These are phyloP conservation scores for Daucus carota DNA, from an alignment of 129 eudicot genomes.

Conservation along the genomic window DH1_v3.0 NC_030383.2:10726501-10727000, in stretches of 20 bases:
- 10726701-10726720: conserved; percentile 61
- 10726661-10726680: conserved; percentile 28
- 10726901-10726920: conserved; percentile 8
- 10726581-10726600: conserved; percentile 56
- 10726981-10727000: not conserved
- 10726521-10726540: conserved; percentile 78
- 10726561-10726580: conserved; percentile 62
- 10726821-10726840: conserved; percentile 2
- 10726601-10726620: conserved; percentile 8
- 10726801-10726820: conserved; percentile 15
- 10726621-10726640: conserved; percentile 10
- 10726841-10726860: conserved; percentile 10
- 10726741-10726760: conserved; percentile 29
- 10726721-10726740: conserved; percentile 36
- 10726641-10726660: conserved; percentile 22
- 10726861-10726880: conserved; percentile 2
- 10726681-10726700: conserved; percentile 38
- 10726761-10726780: conserved; percentile 15
- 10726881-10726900: conserved; percentile 12
- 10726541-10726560: conserved; percentile 50
- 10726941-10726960: no score
- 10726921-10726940: conserved; percentile 21
- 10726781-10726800: not conserved
- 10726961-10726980: no score
- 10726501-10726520: conserved; percentile 74